These are phyloP conservation scores for Epichloe festucae DNA, from an alignment of 2,329 filamentous ascomycete genomes.

Conservation along the genomic window DNA sequence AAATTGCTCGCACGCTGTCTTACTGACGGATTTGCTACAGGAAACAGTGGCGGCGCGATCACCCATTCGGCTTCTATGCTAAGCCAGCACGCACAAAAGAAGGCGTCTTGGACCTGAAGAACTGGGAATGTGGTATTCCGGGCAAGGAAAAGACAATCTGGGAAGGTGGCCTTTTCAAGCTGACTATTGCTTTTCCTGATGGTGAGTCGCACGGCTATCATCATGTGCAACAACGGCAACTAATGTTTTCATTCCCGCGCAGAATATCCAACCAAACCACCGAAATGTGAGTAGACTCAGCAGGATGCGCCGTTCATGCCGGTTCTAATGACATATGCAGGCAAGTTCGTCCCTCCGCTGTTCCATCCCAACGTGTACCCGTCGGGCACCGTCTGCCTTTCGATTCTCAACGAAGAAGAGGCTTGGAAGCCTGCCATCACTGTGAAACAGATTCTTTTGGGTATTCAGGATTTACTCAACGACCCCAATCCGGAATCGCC, in stretches of 20 bases:
- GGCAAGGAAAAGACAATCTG: conserved; percentile 95
- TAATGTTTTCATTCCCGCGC: neutral
- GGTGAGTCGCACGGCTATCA: conserved; percentile 40
- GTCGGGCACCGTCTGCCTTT: conserved; percentile 92
- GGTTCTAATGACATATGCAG: conserved; percentile 29
- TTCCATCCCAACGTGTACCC: conserved; percentile 99
- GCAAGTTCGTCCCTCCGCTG: conserved; percentile 90
- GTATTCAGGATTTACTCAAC: conserved; percentile 89
- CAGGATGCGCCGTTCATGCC: neutral
- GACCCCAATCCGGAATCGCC: conserved; percentile 96
- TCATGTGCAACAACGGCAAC: neutral
- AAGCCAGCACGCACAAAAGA: conserved; percentile 69
- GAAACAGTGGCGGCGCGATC: conserved; percentile 93
- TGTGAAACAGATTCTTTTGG: conserved; percentile 91
- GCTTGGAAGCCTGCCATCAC: conserved; percentile 98
- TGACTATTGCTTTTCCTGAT: conserved; percentile 85
- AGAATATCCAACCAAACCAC: conserved; percentile 98
- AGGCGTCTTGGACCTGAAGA: conserved; percentile 80
- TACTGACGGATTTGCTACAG: conserved; percentile 31
- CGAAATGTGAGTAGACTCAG: conserved; percentile 65
- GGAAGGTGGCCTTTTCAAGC: conserved; percentile 95
- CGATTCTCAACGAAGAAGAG: conserved; percentile 95
- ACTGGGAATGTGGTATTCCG: conserved; percentile 92
- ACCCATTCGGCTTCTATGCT: conserved; percentile 95
- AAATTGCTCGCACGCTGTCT: neutral